Percentiles rank a stretch among this genome's conserved stretches.
phyloP scores from a whole-genome alignment of 2,329 filamentous ascomycete genomes.

The Metarhizium rileyi region DNA sequence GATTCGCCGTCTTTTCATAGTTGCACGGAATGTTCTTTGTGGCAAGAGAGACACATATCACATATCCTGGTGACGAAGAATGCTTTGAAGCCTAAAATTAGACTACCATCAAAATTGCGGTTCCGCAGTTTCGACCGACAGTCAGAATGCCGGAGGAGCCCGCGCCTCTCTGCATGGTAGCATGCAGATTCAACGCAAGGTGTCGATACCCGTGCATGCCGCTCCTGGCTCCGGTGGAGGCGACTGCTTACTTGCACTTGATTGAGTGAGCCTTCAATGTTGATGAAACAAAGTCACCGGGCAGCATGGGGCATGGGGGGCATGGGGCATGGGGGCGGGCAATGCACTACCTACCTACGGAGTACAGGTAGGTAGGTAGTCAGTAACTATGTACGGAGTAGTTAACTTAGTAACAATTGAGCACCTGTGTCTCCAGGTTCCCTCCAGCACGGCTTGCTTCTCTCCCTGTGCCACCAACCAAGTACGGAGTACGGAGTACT shows the following conservation, averaged over 20 bases:
- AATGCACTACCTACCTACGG: too few species aligned
- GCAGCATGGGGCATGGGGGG: neutral
- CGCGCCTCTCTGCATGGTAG: constrained; percentile 1
- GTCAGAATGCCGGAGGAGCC: constrained; percentile 1
- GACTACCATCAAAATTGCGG: neutral
- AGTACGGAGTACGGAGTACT: too few species aligned
- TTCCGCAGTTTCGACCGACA: neutral
- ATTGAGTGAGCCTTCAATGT: too few species aligned
- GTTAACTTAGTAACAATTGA: too few species aligned
- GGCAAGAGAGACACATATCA: neutral
- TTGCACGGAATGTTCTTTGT: neutral
- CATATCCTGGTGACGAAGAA: neutral
- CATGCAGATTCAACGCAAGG: neutral
- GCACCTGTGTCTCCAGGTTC: too few species aligned
- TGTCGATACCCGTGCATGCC: neutral
- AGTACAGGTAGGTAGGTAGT: too few species aligned
- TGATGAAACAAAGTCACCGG: neutral
- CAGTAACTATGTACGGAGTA: too few species aligned
- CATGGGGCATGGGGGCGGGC: too few species aligned
- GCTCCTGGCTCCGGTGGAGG: neutral
- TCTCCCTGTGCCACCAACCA: too few species aligned
- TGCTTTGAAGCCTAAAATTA: neutral
- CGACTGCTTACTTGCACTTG: too few species aligned
- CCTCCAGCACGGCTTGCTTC: too few species aligned
- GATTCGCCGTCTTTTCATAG: neutral